Evolutionary conservation across 2,329 filamentous ascomycete species (phyloP).

Genomic region (Cordyceps cicadae): DNA sequence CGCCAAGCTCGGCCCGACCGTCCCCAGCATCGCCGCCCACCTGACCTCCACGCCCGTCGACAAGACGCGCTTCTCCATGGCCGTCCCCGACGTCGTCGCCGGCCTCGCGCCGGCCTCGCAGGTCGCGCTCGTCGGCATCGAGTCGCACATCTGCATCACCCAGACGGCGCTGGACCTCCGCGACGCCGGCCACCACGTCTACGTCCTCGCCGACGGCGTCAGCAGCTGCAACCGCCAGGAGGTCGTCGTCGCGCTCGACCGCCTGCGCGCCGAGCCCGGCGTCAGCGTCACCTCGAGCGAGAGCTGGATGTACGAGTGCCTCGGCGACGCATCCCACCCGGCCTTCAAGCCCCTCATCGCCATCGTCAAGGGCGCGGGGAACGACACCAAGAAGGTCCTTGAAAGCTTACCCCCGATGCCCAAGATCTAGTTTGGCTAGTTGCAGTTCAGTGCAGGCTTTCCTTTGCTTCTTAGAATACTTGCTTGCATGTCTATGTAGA

Average conservation of each 20-base stretch:
- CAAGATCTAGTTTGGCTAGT: conserved; percentile 38
- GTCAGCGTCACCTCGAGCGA: conserved; percentile 79
- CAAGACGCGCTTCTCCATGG: conserved; percentile 90
- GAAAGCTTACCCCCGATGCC: conserved; percentile 51
- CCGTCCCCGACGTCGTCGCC: conserved; percentile 55
- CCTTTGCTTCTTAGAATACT: not conserved
- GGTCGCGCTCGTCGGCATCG: conserved; percentile 80
- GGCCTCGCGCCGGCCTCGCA: conserved; percentile 35
- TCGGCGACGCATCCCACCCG: conserved; percentile 68
- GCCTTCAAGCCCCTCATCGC: conserved; percentile 67
- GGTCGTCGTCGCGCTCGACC: conserved; percentile 66
- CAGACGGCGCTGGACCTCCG: conserved; percentile 84
- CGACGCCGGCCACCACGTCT: conserved; percentile 67
- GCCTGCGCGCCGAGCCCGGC: conserved; percentile 63
- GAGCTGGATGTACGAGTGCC: conserved; percentile 79
- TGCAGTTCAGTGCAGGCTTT: not conserved
- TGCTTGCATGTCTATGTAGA: not conserved
- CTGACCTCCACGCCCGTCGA: conserved; percentile 56
- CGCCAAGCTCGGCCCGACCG: conserved; percentile 69
- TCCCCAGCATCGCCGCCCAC: conserved; percentile 56
- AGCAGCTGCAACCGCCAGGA: conserved; percentile 81
- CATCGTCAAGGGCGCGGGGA: conserved; percentile 69
- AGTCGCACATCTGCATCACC: conserved; percentile 88
- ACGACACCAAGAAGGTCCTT: conserved; percentile 62
- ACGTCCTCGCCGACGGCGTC: conserved; percentile 81